Conservation (phyloP, 352 stramenopile genomes). For the Thraustochytrium striatum region DNA sequence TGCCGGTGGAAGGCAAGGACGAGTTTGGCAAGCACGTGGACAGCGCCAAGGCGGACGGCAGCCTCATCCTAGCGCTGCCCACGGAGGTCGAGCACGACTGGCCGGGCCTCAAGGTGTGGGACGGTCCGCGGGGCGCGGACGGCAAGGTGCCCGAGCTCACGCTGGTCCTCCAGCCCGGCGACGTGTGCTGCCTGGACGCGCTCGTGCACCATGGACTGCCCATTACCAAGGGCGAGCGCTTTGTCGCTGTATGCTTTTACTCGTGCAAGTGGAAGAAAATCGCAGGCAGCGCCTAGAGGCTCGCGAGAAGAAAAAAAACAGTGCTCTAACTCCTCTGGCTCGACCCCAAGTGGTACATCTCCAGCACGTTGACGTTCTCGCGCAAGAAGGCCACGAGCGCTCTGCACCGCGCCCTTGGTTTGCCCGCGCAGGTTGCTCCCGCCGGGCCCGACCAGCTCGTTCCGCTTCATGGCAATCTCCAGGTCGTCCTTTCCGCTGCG, state of each 20-base stretch:
- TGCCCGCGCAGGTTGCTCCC: slow-evolving; percentile 63
- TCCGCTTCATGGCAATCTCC: slow-evolving; percentile 64
- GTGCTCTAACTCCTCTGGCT: not conserved
- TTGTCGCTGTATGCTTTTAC: slow-evolving; percentile 46
- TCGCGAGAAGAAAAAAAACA: too few relatives aligned
- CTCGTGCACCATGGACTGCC: slow-evolving; percentile 40
- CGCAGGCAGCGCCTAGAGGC: not conserved
- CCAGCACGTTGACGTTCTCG: slow-evolving; percentile 68
- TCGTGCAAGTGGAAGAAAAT: slow-evolving; percentile 46
- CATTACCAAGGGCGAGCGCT: slow-evolving; percentile 37
- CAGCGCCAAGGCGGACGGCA: slow-evolving; percentile 40
- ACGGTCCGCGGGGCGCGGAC: not conserved
- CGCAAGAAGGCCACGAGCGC: slow-evolving; percentile 70
- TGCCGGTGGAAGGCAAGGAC: slow-evolving; percentile 38
- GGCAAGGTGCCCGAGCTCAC: slow-evolving; percentile 16
- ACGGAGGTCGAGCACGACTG: slow-evolving; percentile 44
- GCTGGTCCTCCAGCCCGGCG: slow-evolving; percentile 23
- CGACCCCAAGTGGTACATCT: too few relatives aligned
- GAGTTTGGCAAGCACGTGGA: slow-evolving; percentile 50
- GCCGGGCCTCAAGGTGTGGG: slow-evolving; percentile 45
- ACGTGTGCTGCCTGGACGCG: slow-evolving; percentile 35
- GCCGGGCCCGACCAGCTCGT: slow-evolving; percentile 65
- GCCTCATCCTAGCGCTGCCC: slow-evolving; percentile 35
- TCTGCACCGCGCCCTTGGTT: slow-evolving; percentile 70
- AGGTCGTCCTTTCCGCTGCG: slow-evolving; percentile 65